Conservation (phyloP, 2,329 filamentous ascomycete genomes). For the Tolypocladium inflatum region DNA sequence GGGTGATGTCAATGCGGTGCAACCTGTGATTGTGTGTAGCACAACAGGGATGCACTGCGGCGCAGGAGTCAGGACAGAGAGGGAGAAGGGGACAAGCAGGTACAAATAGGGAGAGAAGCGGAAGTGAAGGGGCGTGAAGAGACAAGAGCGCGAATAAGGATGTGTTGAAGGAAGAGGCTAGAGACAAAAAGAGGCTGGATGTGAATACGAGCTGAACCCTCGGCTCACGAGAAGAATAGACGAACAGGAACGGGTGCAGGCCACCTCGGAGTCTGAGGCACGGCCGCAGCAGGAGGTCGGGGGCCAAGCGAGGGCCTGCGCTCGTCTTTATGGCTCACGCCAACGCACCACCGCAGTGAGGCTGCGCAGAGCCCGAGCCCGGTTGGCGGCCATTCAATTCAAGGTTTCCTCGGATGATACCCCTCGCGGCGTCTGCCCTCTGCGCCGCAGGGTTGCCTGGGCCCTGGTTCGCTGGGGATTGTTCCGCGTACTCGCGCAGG, state of each 20-base stretch:
- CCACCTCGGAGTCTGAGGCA: background rate
- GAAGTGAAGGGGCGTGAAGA: background rate
- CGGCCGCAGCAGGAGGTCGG: background rate
- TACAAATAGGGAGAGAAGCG: background rate
- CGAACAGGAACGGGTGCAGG: background rate
- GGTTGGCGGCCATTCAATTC: no score
- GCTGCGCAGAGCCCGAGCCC: no score
- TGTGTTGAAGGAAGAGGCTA: background rate
- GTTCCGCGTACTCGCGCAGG: no score
- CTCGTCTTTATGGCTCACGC: background rate
- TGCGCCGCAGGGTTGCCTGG: background rate
- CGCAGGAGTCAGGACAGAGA: background rate
- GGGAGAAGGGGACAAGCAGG: background rate
- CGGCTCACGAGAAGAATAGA: background rate
- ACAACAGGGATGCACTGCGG: background rate
- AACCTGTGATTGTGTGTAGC: background rate
- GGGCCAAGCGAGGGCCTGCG: background rate
- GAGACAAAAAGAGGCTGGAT: background rate
- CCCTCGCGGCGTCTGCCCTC: background rate
- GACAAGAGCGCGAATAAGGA: background rate
- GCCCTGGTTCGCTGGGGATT: background rate
- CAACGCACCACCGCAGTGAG: background rate
- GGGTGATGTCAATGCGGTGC: background rate
- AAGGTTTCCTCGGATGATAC: background rate
- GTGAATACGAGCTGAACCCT: background rate